These are phyloP conservation scores for Pleurotus cornucopiae DNA, from an alignment of 768 basidiomycete species.

Conservation along the genomic window DNA sequence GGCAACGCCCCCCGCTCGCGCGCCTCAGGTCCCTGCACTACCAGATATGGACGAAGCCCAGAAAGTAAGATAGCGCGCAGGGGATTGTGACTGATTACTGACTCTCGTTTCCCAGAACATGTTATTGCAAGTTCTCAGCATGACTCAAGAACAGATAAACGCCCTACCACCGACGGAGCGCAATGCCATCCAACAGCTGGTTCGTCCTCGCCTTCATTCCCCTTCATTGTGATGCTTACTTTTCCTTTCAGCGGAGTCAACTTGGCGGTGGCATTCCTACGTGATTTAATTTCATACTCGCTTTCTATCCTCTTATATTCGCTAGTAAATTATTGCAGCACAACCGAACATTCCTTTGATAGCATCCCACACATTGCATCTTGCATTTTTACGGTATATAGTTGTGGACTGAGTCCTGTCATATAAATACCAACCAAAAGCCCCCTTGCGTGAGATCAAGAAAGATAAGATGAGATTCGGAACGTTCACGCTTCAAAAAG, in stretches of 20 bases:
- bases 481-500: neutral
- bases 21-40: slow-evolving; percentile 24
- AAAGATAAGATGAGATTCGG: neutral
- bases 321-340: neutral
- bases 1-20: slow-evolving; percentile 23
- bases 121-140: slow-evolving; percentile 79
- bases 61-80: slow-evolving; percentile 24
- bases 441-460: neutral
- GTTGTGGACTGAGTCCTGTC: neutral
- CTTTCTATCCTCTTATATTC: neutral
- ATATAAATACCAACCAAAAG: neutral
- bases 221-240: neutral
- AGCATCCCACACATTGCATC: neutral
- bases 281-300: neutral
- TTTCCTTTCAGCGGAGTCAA: neutral
- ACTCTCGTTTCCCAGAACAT: slow-evolving; percentile 49
- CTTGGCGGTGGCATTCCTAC: neutral
- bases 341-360: neutral
- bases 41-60: slow-evolving; percentile 50
- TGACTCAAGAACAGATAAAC: slow-evolving; percentile 82
- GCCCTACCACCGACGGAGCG: slow-evolving; percentile 75
- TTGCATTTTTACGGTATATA: neutral
- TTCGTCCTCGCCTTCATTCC: slow-evolving; percentile 24
- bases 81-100: neutral
- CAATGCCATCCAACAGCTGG: slow-evolving; percentile 76